Base-by-base conservation (phyloP, 2,329 filamentous ascomycete genomes). In the Pleomassaria siparia region DNA sequence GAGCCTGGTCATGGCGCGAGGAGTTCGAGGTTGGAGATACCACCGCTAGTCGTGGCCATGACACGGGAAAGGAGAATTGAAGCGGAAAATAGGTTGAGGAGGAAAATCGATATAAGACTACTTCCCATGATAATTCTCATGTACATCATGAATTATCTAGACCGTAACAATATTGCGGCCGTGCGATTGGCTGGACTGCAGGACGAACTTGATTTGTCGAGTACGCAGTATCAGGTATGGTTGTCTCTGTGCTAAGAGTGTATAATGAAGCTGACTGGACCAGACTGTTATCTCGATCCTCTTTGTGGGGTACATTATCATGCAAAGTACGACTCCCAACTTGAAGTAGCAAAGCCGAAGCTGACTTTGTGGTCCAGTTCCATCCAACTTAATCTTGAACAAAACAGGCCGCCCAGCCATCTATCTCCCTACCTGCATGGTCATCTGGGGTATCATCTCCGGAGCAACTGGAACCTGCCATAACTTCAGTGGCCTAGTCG, bases 91-190 rank as follows among this genome's bases (percentile, higher is more conserved):
- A 77, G 74, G 28, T 72, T 91, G 58, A 79, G 83, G 66, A 80
- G 83, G 56, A 91, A 89, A 72, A 83, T 91, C 45, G 88, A 91
- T 63, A 58, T 78, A 16, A 79, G 86, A 43, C 50, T 90, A 67
- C 74, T 89, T 58, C 86, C 86, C 0, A 84, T 84, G 70, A 74
- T 90, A 47, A 81, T 90, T 40, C 66, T 89, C 54, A 87, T 90
- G 73, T 90, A 89, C 62, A 88, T 90, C 64, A 67, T 87, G 73
- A 89, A 90, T 71, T 90, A 88, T 67, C 70, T 87, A 11, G 83
- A 86, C 59, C 75, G 83, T 28, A 86, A 86, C 64, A 86, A 87
- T 66, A 86, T 88, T 53, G 84, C 84, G 2, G 79, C 84, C 1
- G 86, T 86, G 1, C 78, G 81, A 18, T 75, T 88, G 33, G 67